A percentile compares a stretch with the other conserved stretches of the same genome.
These are phyloP conservation scores for Potentilla sterilis DNA, from an alignment of 306 rosid species.

Conservation along the genomic window DNA sequence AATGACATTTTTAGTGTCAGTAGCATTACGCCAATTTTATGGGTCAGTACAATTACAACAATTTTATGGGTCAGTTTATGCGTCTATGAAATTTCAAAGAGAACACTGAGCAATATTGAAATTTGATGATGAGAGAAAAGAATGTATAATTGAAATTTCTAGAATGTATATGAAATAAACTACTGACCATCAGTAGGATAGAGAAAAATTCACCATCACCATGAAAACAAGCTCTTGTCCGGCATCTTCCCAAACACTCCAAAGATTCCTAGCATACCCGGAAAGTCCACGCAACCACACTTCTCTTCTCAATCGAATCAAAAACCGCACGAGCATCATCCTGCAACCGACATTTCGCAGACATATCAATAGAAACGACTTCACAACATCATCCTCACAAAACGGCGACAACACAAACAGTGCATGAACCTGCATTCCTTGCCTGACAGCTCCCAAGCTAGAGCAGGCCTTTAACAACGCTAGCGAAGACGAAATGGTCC, in stretches of 20 bases:
- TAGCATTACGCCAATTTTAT: too few relatives aligned
- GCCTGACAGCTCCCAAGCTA: conserved; percentile 39
- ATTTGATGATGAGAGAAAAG: too few relatives aligned
- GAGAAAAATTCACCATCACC: conserved; percentile 23
- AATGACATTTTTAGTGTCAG: too few relatives aligned
- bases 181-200: too few relatives aligned
- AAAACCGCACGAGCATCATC: conserved; percentile 59
- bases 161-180: too few relatives aligned
- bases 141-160: too few relatives aligned
- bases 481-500: conserved; percentile 76
- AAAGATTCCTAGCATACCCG: conserved; percentile 67
- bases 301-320: conserved; percentile 45
- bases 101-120: too few relatives aligned
- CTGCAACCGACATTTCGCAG: conserved; percentile 56
- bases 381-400: conserved; percentile 62
- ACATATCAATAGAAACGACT: conserved; percentile 82
- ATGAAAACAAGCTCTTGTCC: conserved; percentile 51
- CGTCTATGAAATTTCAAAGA: too few relatives aligned
- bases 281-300: conserved; percentile 65
- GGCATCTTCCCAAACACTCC: conserved; percentile 45
- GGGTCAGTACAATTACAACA: too few relatives aligned
- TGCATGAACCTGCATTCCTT: conserved; percentile 70
- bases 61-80: too few relatives aligned
- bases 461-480: conserved; percentile 65
- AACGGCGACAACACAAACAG: conserved; percentile 52